phyloP scores from a whole-genome alignment of 768 basidiomycete genomes.

The Russula griseocarnosa region DNA sequence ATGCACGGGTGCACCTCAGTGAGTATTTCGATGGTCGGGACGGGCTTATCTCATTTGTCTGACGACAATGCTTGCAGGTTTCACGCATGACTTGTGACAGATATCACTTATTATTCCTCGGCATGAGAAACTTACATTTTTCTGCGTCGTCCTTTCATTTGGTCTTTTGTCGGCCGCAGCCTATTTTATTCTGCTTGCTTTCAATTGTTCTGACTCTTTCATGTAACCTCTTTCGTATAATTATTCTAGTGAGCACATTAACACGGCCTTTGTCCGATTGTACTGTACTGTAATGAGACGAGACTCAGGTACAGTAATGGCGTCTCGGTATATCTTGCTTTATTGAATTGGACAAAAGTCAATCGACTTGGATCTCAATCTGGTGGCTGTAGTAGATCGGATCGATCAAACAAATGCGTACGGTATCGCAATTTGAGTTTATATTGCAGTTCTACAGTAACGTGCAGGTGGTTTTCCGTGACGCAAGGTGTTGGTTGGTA shows the following conservation, averaged over 20 bases:
- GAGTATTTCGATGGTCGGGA: neutral
- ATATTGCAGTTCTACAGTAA: too few species aligned
- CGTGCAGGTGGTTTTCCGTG: neutral
- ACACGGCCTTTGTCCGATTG: constrained; percentile 3
- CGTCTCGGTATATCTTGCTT: neutral
- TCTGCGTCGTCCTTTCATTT: neutral
- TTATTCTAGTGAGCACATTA: constrained; percentile 16
- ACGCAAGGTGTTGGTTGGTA: too few species aligned
- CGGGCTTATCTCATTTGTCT: neutral
- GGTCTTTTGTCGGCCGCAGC: neutral
- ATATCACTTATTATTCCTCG: neutral
- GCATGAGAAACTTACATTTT: neutral
- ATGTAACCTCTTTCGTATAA: constrained; percentile 5
- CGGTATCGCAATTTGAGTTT: constrained; percentile 5
- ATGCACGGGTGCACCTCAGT: constrained; percentile 23
- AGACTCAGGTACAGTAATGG: neutral
- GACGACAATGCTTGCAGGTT: constrained; percentile 1
- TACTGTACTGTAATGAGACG: constrained; percentile 11
- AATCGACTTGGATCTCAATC: constrained; percentile 16
- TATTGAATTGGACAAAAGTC: constrained; percentile 6
- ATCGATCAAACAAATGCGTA: constrained; percentile 13
- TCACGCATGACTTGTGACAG: constrained; percentile 13
- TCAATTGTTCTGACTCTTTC: neutral
- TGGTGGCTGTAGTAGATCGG: constrained; percentile 2
- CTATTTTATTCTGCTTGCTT: neutral